Evolutionary conservation across 2,329 filamentous ascomycete genomes (phyloP).

Genomic region (Cryphonectria radicalis): DNA sequence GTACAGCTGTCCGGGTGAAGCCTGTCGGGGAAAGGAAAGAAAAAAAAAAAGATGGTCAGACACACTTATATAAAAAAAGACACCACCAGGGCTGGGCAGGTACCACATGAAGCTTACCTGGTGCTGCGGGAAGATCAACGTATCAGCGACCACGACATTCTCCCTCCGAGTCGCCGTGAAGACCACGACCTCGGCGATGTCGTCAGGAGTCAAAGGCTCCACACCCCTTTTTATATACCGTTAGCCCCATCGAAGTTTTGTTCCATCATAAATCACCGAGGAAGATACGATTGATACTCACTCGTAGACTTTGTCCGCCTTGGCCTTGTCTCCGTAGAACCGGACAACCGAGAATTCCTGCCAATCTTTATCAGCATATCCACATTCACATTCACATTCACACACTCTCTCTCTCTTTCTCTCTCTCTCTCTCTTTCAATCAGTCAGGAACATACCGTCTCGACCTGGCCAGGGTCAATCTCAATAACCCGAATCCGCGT

Average conservation of each 20-base stretch:
- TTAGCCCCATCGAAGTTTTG: constrained; percentile 12
- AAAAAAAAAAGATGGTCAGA: constrained; percentile 15
- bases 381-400: no score
- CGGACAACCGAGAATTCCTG: constrained; percentile 87
- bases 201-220: constrained; percentile 84
- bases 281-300: constrained; percentile 46
- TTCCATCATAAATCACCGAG: not conserved
- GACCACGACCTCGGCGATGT: constrained; percentile 89
- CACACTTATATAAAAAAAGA: not conserved
- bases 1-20: constrained; percentile 25
- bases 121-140: constrained; percentile 84
- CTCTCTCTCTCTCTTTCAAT: not conserved
- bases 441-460: constrained; percentile 63
- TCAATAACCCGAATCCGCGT: constrained; percentile 83
- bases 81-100: no score
- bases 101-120: constrained; percentile 63
- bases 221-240: constrained; percentile 58
- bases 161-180: constrained; percentile 83
- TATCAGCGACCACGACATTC: constrained; percentile 90
- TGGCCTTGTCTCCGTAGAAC: constrained; percentile 85
- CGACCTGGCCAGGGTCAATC: constrained; percentile 89
- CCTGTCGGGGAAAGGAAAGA: constrained; percentile 1
- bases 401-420: not conserved
- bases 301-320: constrained; percentile 90
- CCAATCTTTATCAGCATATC: constrained; percentile 13